Evolutionary conservation across 2,329 filamentous ascomycete genomes (phyloP).

Genomic region (Alternaria panax): DNA sequence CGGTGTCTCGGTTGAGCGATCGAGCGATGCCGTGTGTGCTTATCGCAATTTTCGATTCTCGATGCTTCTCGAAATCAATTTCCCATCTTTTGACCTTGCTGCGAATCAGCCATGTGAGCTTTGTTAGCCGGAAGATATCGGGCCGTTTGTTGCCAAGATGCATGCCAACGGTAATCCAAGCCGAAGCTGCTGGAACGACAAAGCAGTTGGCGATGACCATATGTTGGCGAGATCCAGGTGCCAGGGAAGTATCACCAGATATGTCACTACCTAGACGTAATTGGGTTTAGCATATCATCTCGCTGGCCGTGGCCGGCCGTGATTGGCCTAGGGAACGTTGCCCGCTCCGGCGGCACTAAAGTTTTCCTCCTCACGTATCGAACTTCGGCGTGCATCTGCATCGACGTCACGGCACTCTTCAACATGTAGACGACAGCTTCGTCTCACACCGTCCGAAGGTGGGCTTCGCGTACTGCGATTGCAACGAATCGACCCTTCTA

Average conservation of each 20-base stretch:
- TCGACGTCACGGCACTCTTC: slow-evolving; percentile 5
- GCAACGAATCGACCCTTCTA: background rate
- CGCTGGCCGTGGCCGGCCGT: background rate
- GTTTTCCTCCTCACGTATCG: background rate
- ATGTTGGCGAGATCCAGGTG: background rate
- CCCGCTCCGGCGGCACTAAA: background rate
- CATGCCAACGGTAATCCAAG: background rate
- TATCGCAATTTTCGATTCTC: background rate
- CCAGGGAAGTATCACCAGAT: background rate
- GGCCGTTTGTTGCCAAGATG: background rate
- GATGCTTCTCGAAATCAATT: background rate
- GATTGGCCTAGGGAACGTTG: background rate
- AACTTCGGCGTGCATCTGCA: background rate
- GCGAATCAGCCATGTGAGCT: background rate
- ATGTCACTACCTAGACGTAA: background rate
- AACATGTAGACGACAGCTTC: slow-evolving; percentile 3
- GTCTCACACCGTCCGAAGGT: slow-evolving; percentile 3
- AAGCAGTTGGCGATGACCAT: background rate
- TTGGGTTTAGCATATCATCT: background rate
- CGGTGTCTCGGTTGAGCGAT: background rate
- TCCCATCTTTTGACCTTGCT: background rate
- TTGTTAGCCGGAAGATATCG: background rate
- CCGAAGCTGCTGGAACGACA: background rate
- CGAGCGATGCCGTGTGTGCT: background rate
- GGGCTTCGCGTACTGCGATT: background rate